phyloP scores from a whole-genome alignment of 1,284 basidiomycete species.

The Puccinia novopanici region DNA sequence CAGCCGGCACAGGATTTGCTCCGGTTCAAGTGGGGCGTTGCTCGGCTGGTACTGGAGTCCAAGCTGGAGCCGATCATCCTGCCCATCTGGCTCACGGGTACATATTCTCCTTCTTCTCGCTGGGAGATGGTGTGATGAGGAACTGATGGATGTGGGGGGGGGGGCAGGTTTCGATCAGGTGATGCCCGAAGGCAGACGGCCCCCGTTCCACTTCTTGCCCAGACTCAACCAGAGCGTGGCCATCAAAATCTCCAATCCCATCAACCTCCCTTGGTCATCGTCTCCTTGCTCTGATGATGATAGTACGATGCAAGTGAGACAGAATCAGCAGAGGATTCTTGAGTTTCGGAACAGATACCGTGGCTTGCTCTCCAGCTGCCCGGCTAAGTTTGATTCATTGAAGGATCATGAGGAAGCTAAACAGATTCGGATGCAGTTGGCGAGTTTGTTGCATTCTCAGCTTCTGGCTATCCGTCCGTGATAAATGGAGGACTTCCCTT shows the following conservation, averaged over 20 bases:
- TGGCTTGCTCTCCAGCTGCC: not conserved
- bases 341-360: not conserved
- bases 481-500: no score
- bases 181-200: conserved; percentile 78
- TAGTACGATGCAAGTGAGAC: no score
- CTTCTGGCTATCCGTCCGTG: not conserved
- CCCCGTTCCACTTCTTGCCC: conserved; percentile 70
- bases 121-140: conserved; percentile 23
- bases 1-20: conserved; percentile 66
- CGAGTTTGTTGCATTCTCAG: not conserved
- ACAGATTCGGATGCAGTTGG: not conserved
- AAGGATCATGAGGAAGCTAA: conserved; percentile 20
- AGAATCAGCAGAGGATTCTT: not conserved
- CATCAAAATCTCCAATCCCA: conserved; percentile 18
- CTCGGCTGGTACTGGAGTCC: conserved; percentile 60
- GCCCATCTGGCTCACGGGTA: conserved; percentile 13
- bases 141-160: conserved; percentile 24
- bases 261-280: not conserved
- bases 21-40: conserved; percentile 96
- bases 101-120: conserved; percentile 44
- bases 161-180: conserved; percentile 82
- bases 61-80: conserved; percentile 53
- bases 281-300: not conserved
- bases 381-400: not conserved
- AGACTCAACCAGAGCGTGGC: conserved; percentile 63